Percentiles rank a stretch among this genome's conserved stretches.
Conservation (phyloP, 768 basidiomycete species). For the Tephrocybe sp. region DNA sequence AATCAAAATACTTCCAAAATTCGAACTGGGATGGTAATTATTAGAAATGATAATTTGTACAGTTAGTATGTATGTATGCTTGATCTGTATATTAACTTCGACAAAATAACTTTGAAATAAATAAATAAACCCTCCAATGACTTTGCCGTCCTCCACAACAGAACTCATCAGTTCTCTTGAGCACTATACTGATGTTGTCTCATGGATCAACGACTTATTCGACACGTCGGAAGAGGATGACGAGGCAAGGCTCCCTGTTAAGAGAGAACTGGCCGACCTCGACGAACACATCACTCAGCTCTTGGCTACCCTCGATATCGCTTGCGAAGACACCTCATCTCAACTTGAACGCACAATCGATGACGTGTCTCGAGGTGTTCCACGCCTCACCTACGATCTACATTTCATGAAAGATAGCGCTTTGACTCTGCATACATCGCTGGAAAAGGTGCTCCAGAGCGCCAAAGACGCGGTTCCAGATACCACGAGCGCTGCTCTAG, state of each 20-base stretch:
- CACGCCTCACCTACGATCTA: constrained; percentile 90
- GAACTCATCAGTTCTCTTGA: constrained; percentile 55
- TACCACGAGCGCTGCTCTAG: constrained; percentile 64
- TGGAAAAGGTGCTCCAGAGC: constrained; percentile 59
- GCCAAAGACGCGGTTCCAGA: constrained; percentile 50
- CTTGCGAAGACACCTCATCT: constrained; percentile 84
- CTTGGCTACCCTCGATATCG: constrained; percentile 77
- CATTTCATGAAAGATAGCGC: constrained; percentile 97
- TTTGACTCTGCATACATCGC: constrained; percentile 62
- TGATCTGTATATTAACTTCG: no score
- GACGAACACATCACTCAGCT: constrained; percentile 76
- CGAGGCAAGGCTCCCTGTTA: constrained; percentile 18
- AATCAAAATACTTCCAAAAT: constrained; percentile 51
- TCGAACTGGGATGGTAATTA: constrained; percentile 20
- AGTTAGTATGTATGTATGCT: no score
- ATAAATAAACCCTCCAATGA: constrained; percentile 18
- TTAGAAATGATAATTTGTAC: neutral
- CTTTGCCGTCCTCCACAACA: constrained; percentile 32
- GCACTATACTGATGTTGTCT: constrained; percentile 54
- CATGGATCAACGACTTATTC: constrained; percentile 74
- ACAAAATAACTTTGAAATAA: no score
- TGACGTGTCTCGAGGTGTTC: constrained; percentile 88
- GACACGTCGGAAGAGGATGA: constrained; percentile 31
- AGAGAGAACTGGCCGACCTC: constrained; percentile 49
- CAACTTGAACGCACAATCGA: constrained; percentile 87